A percentile compares a stretch with the other conserved stretches of the same genome.
Conservation (phyloP, 208 protist genomes). For the Angomonas ambiguus region DNA sequence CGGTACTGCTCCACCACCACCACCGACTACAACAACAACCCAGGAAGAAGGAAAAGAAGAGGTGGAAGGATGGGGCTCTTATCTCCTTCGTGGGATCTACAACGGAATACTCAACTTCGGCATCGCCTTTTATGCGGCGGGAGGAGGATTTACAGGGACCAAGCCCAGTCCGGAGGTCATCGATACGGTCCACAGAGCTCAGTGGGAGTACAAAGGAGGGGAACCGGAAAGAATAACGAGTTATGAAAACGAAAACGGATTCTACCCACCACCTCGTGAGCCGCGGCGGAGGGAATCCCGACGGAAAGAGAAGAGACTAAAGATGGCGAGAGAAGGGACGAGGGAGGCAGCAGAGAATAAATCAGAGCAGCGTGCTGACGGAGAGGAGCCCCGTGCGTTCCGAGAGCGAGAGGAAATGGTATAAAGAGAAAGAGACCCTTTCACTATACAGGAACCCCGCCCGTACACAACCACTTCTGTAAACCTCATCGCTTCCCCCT, state of each 20-base stretch:
- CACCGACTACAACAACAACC: too few species aligned
- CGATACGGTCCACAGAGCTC: neutral
- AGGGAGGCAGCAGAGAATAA: too few species aligned
- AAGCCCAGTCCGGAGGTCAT: neutral
- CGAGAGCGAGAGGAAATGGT: too few species aligned
- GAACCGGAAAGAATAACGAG: neutral
- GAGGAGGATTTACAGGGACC: neutral
- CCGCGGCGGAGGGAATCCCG: neutral
- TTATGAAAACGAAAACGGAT: neutral
- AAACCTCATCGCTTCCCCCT: neutral
- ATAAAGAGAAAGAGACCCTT: too few species aligned
- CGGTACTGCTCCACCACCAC: too few species aligned
- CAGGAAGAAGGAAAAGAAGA: neutral
- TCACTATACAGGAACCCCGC: too few species aligned
- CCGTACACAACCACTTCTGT: too few species aligned
- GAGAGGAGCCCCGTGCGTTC: too few species aligned
- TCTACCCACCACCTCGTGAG: too few species aligned
- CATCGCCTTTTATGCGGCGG: neutral
- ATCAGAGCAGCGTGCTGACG: too few species aligned
- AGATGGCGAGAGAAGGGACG: too few species aligned
- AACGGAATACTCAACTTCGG: neutral
- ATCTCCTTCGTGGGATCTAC: neutral
- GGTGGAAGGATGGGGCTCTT: constrained; percentile 1
- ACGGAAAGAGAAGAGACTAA: too few species aligned
- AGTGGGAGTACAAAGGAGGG: neutral